Evolutionary conservation across 1,284 basidiomycete genomes (phyloP).

Genomic region (Sporisorium exsertum): DNA sequence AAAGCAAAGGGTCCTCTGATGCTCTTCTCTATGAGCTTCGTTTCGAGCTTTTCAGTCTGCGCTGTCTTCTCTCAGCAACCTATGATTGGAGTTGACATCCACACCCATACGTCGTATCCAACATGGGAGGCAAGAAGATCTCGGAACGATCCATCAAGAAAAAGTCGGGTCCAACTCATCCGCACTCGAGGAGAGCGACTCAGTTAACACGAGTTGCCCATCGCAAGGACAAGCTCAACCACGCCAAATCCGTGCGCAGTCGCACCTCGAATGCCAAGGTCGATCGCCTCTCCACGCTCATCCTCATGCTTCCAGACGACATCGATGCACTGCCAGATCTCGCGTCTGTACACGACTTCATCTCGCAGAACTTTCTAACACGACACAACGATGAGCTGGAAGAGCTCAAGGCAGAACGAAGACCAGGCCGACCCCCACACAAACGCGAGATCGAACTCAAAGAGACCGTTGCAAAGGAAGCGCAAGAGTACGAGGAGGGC

Average conservation of each 20-base stretch:
- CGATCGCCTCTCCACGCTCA: slow-evolving; percentile 62
- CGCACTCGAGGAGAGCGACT: slow-evolving; percentile 62
- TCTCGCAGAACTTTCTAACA: slow-evolving; percentile 55
- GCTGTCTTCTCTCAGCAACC: neutral
- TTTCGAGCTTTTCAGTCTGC: too few relatives aligned
- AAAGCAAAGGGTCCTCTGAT: neutral
- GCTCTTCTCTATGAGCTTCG: too few relatives aligned
- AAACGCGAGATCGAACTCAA: slow-evolving; percentile 61
- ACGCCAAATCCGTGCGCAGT: slow-evolving; percentile 42
- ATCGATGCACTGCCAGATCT: slow-evolving; percentile 57
- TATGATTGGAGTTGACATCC: too few relatives aligned
- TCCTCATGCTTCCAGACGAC: slow-evolving; percentile 63
- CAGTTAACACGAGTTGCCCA: slow-evolving; percentile 60
- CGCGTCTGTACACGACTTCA: slow-evolving; percentile 57
- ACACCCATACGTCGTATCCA: neutral
- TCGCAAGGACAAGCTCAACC: slow-evolving; percentile 54
- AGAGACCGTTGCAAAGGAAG: slow-evolving; percentile 50
- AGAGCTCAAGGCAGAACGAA: slow-evolving; percentile 45
- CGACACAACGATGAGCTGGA: slow-evolving; percentile 60
- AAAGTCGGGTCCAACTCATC: slow-evolving; percentile 65
- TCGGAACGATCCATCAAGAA: slow-evolving; percentile 64
- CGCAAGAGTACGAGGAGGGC: slow-evolving; percentile 60
- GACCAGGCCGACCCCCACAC: slow-evolving; percentile 58
- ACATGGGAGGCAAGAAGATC: slow-evolving; percentile 65
- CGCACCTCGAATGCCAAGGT: slow-evolving; percentile 56